Conservation (phyloP, 2,329 filamentous ascomycete species). For the Alternaria sp. region DNA sequence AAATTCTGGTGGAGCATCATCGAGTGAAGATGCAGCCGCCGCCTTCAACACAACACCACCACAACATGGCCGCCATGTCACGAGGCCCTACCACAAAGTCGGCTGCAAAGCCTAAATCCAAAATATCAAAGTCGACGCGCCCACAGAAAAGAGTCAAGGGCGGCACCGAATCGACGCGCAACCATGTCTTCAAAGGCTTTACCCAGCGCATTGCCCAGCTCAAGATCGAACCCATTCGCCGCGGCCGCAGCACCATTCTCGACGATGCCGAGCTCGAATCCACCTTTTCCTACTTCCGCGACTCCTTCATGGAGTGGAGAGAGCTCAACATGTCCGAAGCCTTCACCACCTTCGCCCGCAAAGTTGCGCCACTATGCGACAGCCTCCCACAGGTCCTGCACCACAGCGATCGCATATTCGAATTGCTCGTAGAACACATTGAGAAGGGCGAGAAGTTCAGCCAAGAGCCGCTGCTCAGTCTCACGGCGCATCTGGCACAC, state of each 20-base stretch:
- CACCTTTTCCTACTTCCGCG: slow-evolving; percentile 85
- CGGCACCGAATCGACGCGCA: slow-evolving; percentile 77
- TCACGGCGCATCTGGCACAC: slow-evolving; percentile 94
- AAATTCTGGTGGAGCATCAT: slow-evolving; percentile 44
- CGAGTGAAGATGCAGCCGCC: slow-evolving; percentile 15
- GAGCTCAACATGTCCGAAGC: slow-evolving; percentile 88
- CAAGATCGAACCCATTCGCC: slow-evolving; percentile 91
- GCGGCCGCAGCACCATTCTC: slow-evolving; percentile 83
- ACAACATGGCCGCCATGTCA: slow-evolving; percentile 56
- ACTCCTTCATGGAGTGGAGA: slow-evolving; percentile 84
- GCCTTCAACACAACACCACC: slow-evolving; percentile 15
- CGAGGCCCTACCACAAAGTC: slow-evolving; percentile 42
- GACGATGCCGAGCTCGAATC: slow-evolving; percentile 78
- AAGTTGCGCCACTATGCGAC: slow-evolving; percentile 80
- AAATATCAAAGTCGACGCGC: slow-evolving; percentile 39
- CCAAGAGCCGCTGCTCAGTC: slow-evolving; percentile 83
- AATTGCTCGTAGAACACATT: slow-evolving; percentile 77
- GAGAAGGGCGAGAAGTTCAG: slow-evolving; percentile 78
- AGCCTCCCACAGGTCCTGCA: slow-evolving; percentile 91
- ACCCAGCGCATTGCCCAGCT: slow-evolving; percentile 88
- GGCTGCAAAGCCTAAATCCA: slow-evolving; percentile 28
- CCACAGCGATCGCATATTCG: slow-evolving; percentile 86
- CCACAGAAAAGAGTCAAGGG: slow-evolving; percentile 72
- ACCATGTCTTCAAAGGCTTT: slow-evolving; percentile 92
- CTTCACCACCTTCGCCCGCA: slow-evolving; percentile 79